Percentiles rank a stretch among this genome's conserved stretches.
Conservation (phyloP, 2,329 filamentous ascomycete genomes). For the Cladosporium sp. region DNA sequence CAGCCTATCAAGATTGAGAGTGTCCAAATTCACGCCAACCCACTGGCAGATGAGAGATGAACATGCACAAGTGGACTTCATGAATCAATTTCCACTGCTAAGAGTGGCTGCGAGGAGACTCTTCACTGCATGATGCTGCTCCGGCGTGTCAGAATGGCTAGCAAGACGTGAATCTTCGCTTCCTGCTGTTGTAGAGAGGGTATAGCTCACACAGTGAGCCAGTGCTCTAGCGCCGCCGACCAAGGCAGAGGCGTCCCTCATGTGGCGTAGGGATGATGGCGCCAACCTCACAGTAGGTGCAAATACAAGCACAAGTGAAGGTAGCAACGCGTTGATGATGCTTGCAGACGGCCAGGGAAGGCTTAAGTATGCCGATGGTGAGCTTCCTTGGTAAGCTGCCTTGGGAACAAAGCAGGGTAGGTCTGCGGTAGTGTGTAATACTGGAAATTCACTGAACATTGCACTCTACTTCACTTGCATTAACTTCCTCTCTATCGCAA, state of each 20-base stretch:
- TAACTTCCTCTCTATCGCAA: background rate
- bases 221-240: background rate
- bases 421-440: background rate
- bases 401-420: background rate
- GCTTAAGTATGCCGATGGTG: background rate
- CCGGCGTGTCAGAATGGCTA: background rate
- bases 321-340: background rate
- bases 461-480: background rate
- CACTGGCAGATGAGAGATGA: conserved; percentile 57
- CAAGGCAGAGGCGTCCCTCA: background rate
- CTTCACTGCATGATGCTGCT: background rate
- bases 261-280: background rate
- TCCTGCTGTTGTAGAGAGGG: background rate
- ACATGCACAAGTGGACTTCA: background rate
- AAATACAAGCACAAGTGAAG: background rate
- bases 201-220: background rate
- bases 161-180: background rate
- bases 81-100: background rate
- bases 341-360: background rate
- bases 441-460: conserved; percentile 4
- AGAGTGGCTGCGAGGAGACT: background rate
- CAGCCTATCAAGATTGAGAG: conserved; percentile 65
- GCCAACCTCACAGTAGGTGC: background rate
- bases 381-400: background rate
- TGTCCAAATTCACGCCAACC: conserved; percentile 77